These are phyloP conservation scores for Candida pini DNA, from an alignment of 805 yeast genomes.

Conservation along the genomic window DNA sequence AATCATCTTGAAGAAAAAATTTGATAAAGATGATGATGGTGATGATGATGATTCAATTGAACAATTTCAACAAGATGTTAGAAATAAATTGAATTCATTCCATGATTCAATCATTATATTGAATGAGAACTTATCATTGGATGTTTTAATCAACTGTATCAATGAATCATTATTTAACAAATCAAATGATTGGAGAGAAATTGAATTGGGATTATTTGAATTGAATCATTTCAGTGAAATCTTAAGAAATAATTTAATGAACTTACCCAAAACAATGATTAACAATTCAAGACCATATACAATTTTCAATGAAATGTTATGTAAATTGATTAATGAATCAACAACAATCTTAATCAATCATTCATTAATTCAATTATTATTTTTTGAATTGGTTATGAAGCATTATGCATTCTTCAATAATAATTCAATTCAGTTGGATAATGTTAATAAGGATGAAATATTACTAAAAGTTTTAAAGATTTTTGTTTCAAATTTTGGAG, in stretches of 20 bases:
- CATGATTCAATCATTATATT: slow-evolving; percentile 72
- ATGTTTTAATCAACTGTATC: slow-evolving; percentile 41
- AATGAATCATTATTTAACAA: slow-evolving; percentile 31
- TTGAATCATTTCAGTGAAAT: slow-evolving; percentile 75
- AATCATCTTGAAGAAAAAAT: slow-evolving; percentile 72
- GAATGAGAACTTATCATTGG: slow-evolving; percentile 31
- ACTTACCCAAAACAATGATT: slow-evolving; percentile 60
- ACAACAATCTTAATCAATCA: slow-evolving; percentile 49
- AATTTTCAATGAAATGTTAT: slow-evolving; percentile 56
- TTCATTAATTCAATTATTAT: slow-evolving; percentile 74
- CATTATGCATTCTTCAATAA: slow-evolving; percentile 60
- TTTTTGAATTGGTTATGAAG: slow-evolving; percentile 80
- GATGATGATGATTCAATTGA: slow-evolving; percentile 69
- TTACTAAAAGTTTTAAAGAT: slow-evolving; percentile 63
- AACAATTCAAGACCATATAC: slow-evolving; percentile 59
- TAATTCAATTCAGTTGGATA: slow-evolving; percentile 34
- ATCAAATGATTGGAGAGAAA: slow-evolving; percentile 60
- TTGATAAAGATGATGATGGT: slow-evolving; percentile 53
- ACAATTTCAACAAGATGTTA: slow-evolving; percentile 73
- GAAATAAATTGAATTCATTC: slow-evolving; percentile 66
- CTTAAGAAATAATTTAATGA: slow-evolving; percentile 70
- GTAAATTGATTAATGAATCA: slow-evolving; percentile 35
- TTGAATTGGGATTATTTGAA: slow-evolving; percentile 85
- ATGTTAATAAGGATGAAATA: slow-evolving; percentile 40
- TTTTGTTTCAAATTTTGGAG: slow-evolving; percentile 76